Conservation (phyloP, 352 stramenopile genomes). For the Phytophthora constricta region DNA sequence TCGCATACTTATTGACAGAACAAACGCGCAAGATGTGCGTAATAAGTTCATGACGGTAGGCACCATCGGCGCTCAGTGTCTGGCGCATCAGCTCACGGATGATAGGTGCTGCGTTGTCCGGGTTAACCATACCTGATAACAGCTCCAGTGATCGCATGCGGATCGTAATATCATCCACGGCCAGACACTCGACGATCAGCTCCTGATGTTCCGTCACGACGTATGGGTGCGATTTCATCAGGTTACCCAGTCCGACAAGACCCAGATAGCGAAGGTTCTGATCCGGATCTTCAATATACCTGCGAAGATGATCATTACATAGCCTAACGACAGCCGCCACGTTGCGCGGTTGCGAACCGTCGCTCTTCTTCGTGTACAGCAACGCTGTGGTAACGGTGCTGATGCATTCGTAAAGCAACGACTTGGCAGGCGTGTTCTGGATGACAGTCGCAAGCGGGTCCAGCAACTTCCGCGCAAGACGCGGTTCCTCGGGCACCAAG, state of each 20-base stretch:
- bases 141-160: constrained; percentile 97
- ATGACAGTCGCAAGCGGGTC: constrained; percentile 98
- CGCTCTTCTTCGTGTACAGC: constrained; percentile 95
- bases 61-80: constrained; percentile 92
- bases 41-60: constrained; percentile 97
- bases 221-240: constrained; percentile 96
- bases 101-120: constrained; percentile 96
- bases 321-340: constrained; percentile 94
- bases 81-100: constrained; percentile 97
- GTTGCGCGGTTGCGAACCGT: constrained; percentile 95
- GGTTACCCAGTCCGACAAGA: constrained; percentile 96
- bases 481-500: constrained; percentile 97
- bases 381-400: constrained; percentile 97
- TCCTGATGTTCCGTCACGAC: constrained; percentile 95
- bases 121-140: constrained; percentile 95
- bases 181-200: constrained; percentile 97
- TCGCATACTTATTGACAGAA: constrained; percentile 97
- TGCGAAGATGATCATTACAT: constrained; percentile 95
- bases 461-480: constrained; percentile 97
- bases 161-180: constrained; percentile 99
- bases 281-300: constrained; percentile 98
- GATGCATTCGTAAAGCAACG: constrained; percentile 98
- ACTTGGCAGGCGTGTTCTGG: constrained; percentile 98
- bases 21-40: constrained; percentile 97
- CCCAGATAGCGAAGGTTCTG: constrained; percentile 99